Evolutionary conservation across 2,329 filamentous ascomycete species (phyloP), one percentile per base, ranked within the genome.

Genomic region (Fusarium sp.): DNA sequence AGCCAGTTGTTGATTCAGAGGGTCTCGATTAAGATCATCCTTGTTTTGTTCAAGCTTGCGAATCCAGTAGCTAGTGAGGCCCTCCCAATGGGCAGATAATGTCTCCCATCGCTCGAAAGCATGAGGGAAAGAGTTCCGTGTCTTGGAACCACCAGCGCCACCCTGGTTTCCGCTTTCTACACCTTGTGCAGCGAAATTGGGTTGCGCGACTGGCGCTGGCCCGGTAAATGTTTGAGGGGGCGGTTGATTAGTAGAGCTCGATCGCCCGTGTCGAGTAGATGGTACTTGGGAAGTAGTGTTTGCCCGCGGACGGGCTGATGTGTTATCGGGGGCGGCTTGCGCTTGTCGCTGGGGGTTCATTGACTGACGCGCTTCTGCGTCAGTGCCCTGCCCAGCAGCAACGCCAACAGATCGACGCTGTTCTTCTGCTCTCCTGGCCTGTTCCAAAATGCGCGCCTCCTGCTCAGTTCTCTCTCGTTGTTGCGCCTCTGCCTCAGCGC

Each of bases 51-150:
- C 93, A 9, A 99, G 84, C 71, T 94, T 90, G 46, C 93, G 91
- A 68, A 99, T 96, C 95, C 96, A 99, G 80, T 97, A 98, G 61
- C 93, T 95, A 0, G 96, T 98, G 61, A 99, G 85, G 6, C 96
- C 96, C 78, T 99, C 96, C 96, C 96, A 99, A 73, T 98, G 95
- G 7, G 96, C 96, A 0, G 96, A 99, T 4, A 99, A 82, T 0
- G 93, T 95, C 77, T 99, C 96, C 96, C 96, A 99, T 62, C 96
- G 88, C 79, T 99, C 95, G 75, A 99, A 99, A 0, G 96, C 96
- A 79, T 98, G 96, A 1, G 96, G 96, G 70, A 99, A 98, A 0
- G 90, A 90, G 46, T 91, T 92, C 58, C 89, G 83, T 52, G 86
- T 78, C 51, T 85, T 80, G 5, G 76, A 65, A 41, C 65, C 57